phyloP scores from a whole-genome alignment of 176 grass and related monocot genomes.

The Areca catechu region DNA sequence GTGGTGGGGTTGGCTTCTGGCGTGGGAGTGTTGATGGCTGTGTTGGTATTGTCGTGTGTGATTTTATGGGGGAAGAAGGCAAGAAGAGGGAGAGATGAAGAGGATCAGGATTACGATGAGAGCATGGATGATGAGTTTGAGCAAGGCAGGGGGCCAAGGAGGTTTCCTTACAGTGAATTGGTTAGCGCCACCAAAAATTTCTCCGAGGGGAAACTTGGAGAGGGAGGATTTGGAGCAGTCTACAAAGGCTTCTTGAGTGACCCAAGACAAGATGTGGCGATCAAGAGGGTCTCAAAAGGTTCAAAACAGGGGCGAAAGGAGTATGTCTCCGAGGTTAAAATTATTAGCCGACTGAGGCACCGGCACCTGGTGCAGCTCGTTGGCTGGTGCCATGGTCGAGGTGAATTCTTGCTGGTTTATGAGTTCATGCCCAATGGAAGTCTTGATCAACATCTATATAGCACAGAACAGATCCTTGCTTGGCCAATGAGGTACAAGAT shows the following conservation, averaged over 20 bases:
- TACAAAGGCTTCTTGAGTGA: conserved; percentile 32
- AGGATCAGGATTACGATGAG: conserved; percentile 18
- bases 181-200: conserved; percentile 31
- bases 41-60: background rate
- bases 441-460: too few relatives aligned
- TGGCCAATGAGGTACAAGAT: too few relatives aligned
- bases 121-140: conserved; percentile 29
- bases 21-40: too few relatives aligned
- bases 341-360: conserved; percentile 59
- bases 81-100: conserved; percentile 16
- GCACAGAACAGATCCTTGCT: too few relatives aligned
- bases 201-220: conserved; percentile 27
- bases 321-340: conserved; percentile 69
- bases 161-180: conserved; percentile 42
- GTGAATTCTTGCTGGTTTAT: too few relatives aligned
- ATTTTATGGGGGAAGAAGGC: conserved; percentile 12
- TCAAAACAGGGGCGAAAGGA: conserved; percentile 57
- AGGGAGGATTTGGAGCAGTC: too few relatives aligned
- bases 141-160: conserved; percentile 43
- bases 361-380: conserved; percentile 62
- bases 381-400: conserved; percentile 55
- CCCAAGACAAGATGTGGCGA: conserved; percentile 35
- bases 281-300: conserved; percentile 55
- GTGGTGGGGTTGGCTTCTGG: too few relatives aligned
- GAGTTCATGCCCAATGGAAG: too few relatives aligned